Conservation (phyloP, 495 filamentous ascomycete genomes). For the Annulohypoxylon moriforme region DNA sequence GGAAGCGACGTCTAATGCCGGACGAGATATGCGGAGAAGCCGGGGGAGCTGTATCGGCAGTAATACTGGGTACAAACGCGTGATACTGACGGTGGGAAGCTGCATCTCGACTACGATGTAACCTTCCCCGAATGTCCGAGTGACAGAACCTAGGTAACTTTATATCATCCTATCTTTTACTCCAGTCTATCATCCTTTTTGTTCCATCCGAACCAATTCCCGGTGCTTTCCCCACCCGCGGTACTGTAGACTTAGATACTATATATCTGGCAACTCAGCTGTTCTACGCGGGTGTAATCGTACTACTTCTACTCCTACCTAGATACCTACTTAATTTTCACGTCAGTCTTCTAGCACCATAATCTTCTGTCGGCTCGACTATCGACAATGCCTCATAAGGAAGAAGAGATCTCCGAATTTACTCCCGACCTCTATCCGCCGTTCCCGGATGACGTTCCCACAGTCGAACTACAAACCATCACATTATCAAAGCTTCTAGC, state of each 20-base stretch:
- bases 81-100: slow-evolving; percentile 15
- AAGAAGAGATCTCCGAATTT: slow-evolving; percentile 33
- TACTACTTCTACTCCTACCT: not conserved
- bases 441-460: slow-evolving; percentile 65
- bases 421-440: slow-evolving; percentile 56
- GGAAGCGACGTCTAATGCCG: slow-evolving; percentile 18
- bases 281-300: not conserved
- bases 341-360: not conserved
- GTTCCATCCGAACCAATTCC: slow-evolving; percentile 11
- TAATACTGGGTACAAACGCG: slow-evolving; percentile 14
- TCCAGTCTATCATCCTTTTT: not conserved
- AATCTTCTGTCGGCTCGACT: too few species aligned
- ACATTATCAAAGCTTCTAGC: slow-evolving; percentile 62
- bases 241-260: not conserved
- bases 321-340: not conserved
- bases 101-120: slow-evolving; percentile 10
- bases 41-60: slow-evolving; percentile 21
- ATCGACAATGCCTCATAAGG: slow-evolving; percentile 38
- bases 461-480: slow-evolving; percentile 66
- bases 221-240: not conserved
- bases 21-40: slow-evolving; percentile 35
- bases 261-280: not conserved
- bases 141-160: not conserved
- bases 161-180: not conserved
- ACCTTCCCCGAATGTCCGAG: slow-evolving; percentile 18